Conservation (phyloP, 2,329 filamentous ascomycete genomes). For the Lasiodiplodia theobromae region DNA sequence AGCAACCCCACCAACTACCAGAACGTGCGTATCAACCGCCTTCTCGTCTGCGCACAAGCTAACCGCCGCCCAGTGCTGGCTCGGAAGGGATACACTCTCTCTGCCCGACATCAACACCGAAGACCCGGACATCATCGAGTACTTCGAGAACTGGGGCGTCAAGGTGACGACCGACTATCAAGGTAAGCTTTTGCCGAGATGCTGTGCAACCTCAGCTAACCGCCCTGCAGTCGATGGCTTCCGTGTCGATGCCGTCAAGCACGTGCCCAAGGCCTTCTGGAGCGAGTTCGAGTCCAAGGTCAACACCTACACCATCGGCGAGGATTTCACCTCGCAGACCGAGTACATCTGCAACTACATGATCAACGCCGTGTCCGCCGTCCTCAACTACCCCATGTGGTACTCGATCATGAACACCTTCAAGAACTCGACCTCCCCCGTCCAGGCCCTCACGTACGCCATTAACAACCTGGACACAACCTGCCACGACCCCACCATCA, state of each 20-base stretch:
- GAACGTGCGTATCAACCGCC: slow-evolving; percentile 33
- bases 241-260: slow-evolving; percentile 68
- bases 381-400: slow-evolving; percentile 67
- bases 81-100: slow-evolving; percentile 34
- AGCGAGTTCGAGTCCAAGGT: slow-evolving; percentile 60
- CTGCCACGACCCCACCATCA: slow-evolving; percentile 44
- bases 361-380: slow-evolving; percentile 58
- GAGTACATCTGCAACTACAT: slow-evolving; percentile 62
- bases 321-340: slow-evolving; percentile 64
- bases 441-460: slow-evolving; percentile 45
- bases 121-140: slow-evolving; percentile 8
- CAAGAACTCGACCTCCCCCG: slow-evolving; percentile 39
- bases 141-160: slow-evolving; percentile 14
- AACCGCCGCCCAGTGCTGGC: slow-evolving; percentile 30
- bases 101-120: slow-evolving; percentile 35
- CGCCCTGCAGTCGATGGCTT: slow-evolving; percentile 56
- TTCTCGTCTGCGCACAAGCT: not conserved
- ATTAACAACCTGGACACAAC: slow-evolving; percentile 42
- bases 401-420: slow-evolving; percentile 49
- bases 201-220: slow-evolving; percentile 33
- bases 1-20: slow-evolving; percentile 39
- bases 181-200: slow-evolving; percentile 1
- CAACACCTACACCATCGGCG: slow-evolving; percentile 67
- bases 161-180: slow-evolving; percentile 28
- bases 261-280: slow-evolving; percentile 67